Evolutionary conservation across 352 stramenopile genomes (phyloP).

Genomic region (Phytophthora pseudosyringae): DNA sequence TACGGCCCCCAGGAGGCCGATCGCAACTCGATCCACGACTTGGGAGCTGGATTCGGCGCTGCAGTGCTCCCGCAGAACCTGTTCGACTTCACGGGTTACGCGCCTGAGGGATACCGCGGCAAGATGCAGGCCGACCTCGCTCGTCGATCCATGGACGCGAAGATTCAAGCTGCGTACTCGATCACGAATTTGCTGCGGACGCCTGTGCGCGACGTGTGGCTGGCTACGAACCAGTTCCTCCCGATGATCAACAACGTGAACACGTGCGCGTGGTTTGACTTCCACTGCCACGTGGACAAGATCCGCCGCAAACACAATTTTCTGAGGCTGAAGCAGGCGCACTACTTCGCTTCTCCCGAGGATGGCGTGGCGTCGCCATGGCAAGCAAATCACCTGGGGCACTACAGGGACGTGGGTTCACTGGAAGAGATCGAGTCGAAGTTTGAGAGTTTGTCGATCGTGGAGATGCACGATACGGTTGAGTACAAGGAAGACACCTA

Average conservation of each 20-base stretch:
- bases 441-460: constrained; percentile 34
- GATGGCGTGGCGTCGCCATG: constrained; percentile 48
- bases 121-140: constrained; percentile 48
- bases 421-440: constrained; percentile 35
- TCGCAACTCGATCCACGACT: constrained; percentile 22
- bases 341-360: constrained; percentile 54
- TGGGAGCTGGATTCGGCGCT: constrained; percentile 30
- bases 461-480: constrained; percentile 38
- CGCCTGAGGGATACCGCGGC: constrained; percentile 23
- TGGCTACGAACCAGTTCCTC: constrained; percentile 33
- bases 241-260: constrained; percentile 45
- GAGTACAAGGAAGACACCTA: constrained; percentile 39
- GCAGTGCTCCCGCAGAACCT: constrained; percentile 20
- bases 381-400: constrained; percentile 41
- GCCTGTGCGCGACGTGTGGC: constrained; percentile 30
- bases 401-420: constrained; percentile 43
- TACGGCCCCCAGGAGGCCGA: constrained; percentile 46
- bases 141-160: constrained; percentile 21
- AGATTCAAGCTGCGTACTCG: constrained; percentile 26
- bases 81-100: constrained; percentile 47
- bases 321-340: constrained; percentile 37
- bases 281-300: constrained; percentile 30
- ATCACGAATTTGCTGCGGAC: constrained; percentile 25
- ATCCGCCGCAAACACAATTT: constrained; percentile 42
- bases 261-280: constrained; percentile 18